phyloP scores from a whole-genome alignment of 116 monocot species.

The Thalassia testudinum region DNA sequence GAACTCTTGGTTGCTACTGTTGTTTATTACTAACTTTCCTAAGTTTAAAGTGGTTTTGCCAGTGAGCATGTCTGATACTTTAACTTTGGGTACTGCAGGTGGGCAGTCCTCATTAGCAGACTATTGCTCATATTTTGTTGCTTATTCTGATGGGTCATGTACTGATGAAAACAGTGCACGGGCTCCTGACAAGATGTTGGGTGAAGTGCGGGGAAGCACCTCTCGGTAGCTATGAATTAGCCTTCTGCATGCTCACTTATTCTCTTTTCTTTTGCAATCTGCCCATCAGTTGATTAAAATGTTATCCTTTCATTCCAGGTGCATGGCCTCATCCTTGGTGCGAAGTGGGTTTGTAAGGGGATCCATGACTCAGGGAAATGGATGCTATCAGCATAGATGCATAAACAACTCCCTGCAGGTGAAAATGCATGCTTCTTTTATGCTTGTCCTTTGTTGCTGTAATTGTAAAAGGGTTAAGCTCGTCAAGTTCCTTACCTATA shows the following conservation, averaged over 20 bases:
- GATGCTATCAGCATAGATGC: conserved; percentile 92
- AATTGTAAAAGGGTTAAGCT: not conserved
- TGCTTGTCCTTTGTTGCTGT: not conserved
- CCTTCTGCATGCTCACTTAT: no score
- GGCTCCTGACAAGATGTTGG: conserved; percentile 89
- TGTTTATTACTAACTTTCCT: no score
- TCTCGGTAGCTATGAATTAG: conserved; percentile 60
- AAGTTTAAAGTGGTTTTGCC: no score
- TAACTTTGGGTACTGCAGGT: conserved; percentile 48
- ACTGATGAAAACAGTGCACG: conserved; percentile 84
- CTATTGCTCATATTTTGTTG: conserved; percentile 96
- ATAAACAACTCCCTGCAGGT: conserved; percentile 68
- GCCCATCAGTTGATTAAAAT: not conserved
- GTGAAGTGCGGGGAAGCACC: conserved; percentile 82
- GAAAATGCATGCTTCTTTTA: not conserved
- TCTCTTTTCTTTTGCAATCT: no score
- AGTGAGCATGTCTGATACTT: no score
- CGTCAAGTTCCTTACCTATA: no score
- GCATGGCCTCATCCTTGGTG: conserved; percentile 94
- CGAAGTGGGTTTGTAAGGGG: conserved; percentile 96
- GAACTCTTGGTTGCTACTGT: no score
- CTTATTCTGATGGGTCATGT: conserved; percentile 99
- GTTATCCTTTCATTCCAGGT: conserved; percentile 24
- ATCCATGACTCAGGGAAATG: conserved; percentile 94
- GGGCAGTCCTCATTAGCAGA: conserved; percentile 97